phyloP scores from a whole-genome alignment of 176 grass and related monocot genomes.

The Saccharum officinarum region DNA sequence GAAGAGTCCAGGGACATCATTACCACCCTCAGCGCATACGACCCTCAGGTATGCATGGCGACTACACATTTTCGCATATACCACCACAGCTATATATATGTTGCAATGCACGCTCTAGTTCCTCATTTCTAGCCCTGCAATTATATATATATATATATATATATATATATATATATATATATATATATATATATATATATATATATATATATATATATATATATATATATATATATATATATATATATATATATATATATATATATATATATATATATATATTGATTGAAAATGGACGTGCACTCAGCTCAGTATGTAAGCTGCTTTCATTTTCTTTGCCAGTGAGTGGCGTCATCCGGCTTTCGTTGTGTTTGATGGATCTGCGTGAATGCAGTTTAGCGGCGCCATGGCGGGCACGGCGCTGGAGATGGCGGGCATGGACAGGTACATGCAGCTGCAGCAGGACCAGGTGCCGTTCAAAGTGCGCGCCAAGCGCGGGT shows the following conservation, averaged over 20 bases:
- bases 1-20: neutral
- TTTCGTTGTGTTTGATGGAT: neutral
- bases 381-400: conserved; percentile 8
- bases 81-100: neutral
- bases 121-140: no score
- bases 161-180: no score
- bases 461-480: conserved; percentile 84
- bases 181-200: no score
- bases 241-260: no score
- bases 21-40: conserved; percentile 54
- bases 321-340: neutral
- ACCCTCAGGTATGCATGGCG: conserved; percentile 59
- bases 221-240: no score
- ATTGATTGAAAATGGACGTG: no score
- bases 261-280: no score
- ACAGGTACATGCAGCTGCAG: conserved; percentile 69
- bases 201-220: no score
- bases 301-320: no score
- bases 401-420: conserved; percentile 43
- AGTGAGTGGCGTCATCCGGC: neutral
- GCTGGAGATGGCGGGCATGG: conserved; percentile 57
- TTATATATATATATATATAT: no score
- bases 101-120: neutral
- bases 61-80: no score
- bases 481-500: conserved; percentile 91